Evolutionary conservation across 176 grass and related monocot genomes (phyloP), one percentile per base, ranked within the genome.

Genomic region (Oryza brachyantha): DNA sequence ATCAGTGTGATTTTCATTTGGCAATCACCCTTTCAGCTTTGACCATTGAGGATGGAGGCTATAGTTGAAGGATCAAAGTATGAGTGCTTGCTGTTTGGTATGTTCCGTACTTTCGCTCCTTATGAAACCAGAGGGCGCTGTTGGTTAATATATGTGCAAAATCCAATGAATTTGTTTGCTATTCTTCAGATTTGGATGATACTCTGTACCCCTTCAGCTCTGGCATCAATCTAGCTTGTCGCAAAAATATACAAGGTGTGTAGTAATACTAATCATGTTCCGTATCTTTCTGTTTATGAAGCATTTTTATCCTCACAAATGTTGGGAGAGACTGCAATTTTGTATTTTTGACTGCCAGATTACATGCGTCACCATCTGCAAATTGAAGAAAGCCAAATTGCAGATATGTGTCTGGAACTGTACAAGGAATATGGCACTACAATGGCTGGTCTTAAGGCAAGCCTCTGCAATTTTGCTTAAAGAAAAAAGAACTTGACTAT

Each of bases 381-480:
- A 87, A 92, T 92, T 38, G 89, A 92, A 64, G 81, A 92, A 85
- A 77, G 73, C 34, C 79, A 85, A 41, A 77, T 95, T 50, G 83
- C 86, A 76, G 80, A 90, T 34, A 89, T 90, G 89, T 92, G 89
- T 70, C 70, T 92, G 39, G 78, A 90, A 39, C 69, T 92, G 28
- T 95, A 95, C 39, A 95, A 79, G 64, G 93, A 95, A 72, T 87
- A 87, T 87, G 93, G 89, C 66, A 95, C 84, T 6, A 92, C 93
- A 65, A 92, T 95, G 93, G 86, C 86, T 58, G 93, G 86, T 71
- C 84, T 95, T 46, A 95, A 95, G 86, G 93, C 90, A 59, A 8
- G 54, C n/a, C 12, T 40, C 13, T 37, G 14, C 19, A 37, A n/a
- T 43, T 40, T 46, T 78, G n/a, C n/a, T 3, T 13, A 31, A 29